A percentile compares a stretch with the other conserved stretches of the same genome.
phyloP scores from a whole-genome alignment of 805 yeast species.

The Candida vartiovaarae region DNA sequence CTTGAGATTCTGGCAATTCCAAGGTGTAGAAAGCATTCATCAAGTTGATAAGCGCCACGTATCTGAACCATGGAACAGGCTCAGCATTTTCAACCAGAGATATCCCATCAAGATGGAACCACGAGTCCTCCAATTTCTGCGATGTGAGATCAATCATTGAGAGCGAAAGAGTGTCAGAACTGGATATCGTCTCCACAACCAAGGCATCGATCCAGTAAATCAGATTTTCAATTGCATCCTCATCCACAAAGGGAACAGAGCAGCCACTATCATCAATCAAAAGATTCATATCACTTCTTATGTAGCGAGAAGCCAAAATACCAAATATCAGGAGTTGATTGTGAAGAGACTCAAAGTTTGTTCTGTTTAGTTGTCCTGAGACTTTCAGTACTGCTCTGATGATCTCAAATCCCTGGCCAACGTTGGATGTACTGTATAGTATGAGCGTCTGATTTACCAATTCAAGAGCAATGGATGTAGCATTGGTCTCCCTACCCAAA shows the following conservation, averaged over 20 bases:
- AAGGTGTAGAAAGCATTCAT: conserved; percentile 10
- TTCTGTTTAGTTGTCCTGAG: conserved; percentile 28
- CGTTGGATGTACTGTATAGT: conserved; percentile 34
- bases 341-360: conserved; percentile 36
- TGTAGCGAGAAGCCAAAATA: conserved; percentile 36
- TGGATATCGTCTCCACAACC: neutral
- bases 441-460: conserved; percentile 40
- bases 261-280: conserved; percentile 17
- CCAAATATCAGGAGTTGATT: conserved; percentile 39
- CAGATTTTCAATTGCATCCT: conserved; percentile 8
- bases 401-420: conserved; percentile 30
- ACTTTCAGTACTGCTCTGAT: conserved; percentile 33
- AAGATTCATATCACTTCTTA: conserved; percentile 23
- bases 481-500: conserved; percentile 22
- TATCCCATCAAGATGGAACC: conserved; percentile 24
- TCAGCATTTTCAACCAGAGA: conserved; percentile 3
- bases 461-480: conserved; percentile 30
- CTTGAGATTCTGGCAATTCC: neutral
- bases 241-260: neutral
- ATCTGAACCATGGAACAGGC: conserved; percentile 34
- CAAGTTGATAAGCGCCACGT: conserved; percentile 29
- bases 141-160: conserved; percentile 11
- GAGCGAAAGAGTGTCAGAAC: neutral
- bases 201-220: conserved; percentile 10
- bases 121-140: neutral